Percentiles rank a stretch among this genome's conserved stretches.
Conservation (phyloP, 2,329 filamentous ascomycete species). For the Alternaria incomplexa region DNA sequence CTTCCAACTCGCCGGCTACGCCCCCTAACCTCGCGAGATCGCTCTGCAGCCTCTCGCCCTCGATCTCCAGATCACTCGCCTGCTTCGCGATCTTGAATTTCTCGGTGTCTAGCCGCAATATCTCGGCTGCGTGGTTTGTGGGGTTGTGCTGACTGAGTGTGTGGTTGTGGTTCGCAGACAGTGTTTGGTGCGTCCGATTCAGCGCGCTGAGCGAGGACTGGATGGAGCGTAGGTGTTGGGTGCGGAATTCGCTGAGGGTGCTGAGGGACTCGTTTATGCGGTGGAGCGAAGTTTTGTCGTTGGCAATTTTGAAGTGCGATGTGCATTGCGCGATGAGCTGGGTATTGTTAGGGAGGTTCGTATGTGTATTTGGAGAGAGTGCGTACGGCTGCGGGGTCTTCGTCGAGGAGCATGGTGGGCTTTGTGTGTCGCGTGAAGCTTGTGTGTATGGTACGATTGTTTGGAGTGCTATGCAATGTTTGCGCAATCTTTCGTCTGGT, state of each 20-base stretch:
- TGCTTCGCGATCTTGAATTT: conserved; percentile 96
- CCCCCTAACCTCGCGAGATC: conserved; percentile 78
- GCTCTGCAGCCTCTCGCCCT: conserved; percentile 86
- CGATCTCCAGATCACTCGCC: conserved; percentile 86
- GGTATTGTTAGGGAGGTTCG: conserved; percentile 17
- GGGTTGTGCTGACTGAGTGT: conserved; percentile 77
- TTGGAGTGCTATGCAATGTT: background rate
- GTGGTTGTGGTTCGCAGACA: conserved; percentile 78
- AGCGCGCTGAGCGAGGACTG: conserved; percentile 60
- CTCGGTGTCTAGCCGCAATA: conserved; percentile 85
- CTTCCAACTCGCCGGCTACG: conserved; percentile 80
- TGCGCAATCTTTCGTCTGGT: background rate
- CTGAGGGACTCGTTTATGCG: conserved; percentile 85
- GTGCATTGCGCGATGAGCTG: conserved; percentile 92
- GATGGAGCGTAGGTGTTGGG: conserved; percentile 66
- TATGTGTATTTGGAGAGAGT: background rate
- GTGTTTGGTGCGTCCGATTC: conserved; percentile 74
- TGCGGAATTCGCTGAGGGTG: conserved; percentile 82
- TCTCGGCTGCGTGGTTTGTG: conserved; percentile 79
- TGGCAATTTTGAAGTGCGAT: conserved; percentile 91
- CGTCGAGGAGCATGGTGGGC: conserved; percentile 85
- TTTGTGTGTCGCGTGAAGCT: conserved; percentile 6
- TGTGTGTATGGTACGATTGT: background rate
- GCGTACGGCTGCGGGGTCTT: conserved; percentile 83
- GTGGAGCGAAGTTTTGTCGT: conserved; percentile 82